Conservation (phyloP, 495 filamentous ascomycete genomes). For the Lepraria neglecta region DNA sequence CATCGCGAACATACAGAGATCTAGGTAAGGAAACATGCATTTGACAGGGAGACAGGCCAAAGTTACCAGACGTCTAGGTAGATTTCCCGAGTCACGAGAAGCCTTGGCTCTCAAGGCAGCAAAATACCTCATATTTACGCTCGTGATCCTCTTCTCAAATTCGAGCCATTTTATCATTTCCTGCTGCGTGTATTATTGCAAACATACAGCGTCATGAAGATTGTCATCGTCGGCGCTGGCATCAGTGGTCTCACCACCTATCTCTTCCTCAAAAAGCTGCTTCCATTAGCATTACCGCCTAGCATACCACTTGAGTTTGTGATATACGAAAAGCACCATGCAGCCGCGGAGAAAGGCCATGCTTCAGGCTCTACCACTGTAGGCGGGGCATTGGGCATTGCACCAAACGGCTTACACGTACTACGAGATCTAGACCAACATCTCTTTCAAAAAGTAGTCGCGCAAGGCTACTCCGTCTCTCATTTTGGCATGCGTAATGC, state of each 20-base stretch:
- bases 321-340: conserved; percentile 37
- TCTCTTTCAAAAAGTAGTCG: conserved; percentile 35
- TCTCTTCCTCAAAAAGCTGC: not conserved
- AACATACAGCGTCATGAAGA: conserved; percentile 2
- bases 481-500: conserved; percentile 37
- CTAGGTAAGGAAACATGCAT: too few species aligned
- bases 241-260: not conserved
- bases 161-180: not conserved
- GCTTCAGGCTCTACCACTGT: conserved; percentile 31
- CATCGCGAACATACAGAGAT: too few species aligned
- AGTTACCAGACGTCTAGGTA: too few species aligned
- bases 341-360: conserved; percentile 2
- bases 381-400: conserved; percentile 46
- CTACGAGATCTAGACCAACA: conserved; percentile 37
- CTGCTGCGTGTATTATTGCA: not conserved
- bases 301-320: conserved; percentile 27
- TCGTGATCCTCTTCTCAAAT: not conserved
- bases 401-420: conserved; percentile 46
- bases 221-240: not conserved
- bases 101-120: not conserved
- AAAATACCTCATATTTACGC: not conserved
- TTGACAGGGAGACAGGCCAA: too few species aligned
- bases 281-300: not conserved
- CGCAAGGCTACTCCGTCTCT: conserved; percentile 36
- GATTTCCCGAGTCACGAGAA: not conserved